Evolutionary conservation across 495 filamentous ascomycete genomes (phyloP).

Genomic region (Daldinia grandis): DNA sequence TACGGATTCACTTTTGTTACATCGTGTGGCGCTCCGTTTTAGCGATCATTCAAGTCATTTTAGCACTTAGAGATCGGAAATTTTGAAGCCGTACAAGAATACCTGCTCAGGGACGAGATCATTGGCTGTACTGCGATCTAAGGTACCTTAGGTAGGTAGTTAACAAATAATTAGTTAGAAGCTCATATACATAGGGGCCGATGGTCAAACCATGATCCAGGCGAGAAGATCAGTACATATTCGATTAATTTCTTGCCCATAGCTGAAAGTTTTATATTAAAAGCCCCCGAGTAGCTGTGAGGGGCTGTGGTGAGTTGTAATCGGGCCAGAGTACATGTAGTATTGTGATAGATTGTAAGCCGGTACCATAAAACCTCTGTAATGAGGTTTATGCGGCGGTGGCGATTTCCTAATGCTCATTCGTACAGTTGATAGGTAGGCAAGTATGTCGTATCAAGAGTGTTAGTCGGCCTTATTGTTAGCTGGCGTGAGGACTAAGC

Average conservation of each 20-base stretch:
- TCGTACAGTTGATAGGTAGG: neutral
- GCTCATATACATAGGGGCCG: neutral
- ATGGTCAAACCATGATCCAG: constrained; percentile 1
- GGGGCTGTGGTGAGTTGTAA: neutral
- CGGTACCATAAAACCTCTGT: neutral
- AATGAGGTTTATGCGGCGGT: neutral
- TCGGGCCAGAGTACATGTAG: neutral
- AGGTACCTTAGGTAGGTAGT: no score
- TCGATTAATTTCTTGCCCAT: neutral
- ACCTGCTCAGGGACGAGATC: neutral
- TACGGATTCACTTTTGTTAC: constrained; percentile 29
- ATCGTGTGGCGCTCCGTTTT: constrained; percentile 1
- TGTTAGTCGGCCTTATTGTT: constrained; percentile 35
- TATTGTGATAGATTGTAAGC: neutral
- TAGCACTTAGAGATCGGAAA: constrained; percentile 28
- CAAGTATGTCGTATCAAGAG: neutral
- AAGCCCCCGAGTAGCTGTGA: neutral
- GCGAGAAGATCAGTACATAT: neutral
- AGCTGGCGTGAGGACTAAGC: constrained; percentile 17
- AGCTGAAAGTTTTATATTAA: neutral
- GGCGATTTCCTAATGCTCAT: neutral
- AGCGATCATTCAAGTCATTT: constrained; percentile 27
- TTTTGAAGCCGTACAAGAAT: constrained; percentile 4
- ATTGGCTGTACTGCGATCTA: neutral
- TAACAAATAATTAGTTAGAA: neutral